These are phyloP conservation scores for Wickerhamomyces mucosus DNA, from an alignment of 805 yeast genomes.

Conservation along the genomic window DNA sequence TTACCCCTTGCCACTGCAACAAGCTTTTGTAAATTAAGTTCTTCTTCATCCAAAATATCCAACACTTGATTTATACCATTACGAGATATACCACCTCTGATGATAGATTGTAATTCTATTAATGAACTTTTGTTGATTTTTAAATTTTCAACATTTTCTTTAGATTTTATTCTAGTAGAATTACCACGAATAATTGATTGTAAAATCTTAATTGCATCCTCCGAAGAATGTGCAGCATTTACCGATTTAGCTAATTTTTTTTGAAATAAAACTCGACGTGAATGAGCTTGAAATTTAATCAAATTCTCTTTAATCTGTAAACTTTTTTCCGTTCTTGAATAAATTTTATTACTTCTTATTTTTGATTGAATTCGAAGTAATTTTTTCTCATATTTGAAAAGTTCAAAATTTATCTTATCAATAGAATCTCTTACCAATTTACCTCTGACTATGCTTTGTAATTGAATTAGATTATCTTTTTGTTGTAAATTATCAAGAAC, in stretches of 20 bases:
- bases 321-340: constrained; percentile 1
- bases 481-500: constrained; percentile 7
- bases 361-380: constrained; percentile 11
- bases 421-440: constrained; percentile 20
- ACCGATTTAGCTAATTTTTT: constrained; percentile 13
- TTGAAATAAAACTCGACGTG: constrained; percentile 25
- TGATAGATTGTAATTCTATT: constrained; percentile 41
- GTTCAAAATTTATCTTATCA: constrained; percentile 7
- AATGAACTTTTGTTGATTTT: constrained; percentile 13
- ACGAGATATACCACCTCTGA: constrained; percentile 36
- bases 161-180: constrained; percentile 6
- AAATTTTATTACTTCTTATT: constrained; percentile 9
- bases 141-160: constrained; percentile 1
- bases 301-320: constrained; percentile 11
- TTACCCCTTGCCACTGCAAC: constrained; percentile 32
- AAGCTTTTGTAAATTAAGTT: constrained; percentile 18
- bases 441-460: constrained; percentile 40
- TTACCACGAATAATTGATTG: constrained; percentile 31
- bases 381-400: constrained; percentile 11
- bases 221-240: constrained; percentile 16
- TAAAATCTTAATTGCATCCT: constrained; percentile 22
- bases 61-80: constrained; percentile 15
- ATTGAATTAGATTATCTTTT: constrained; percentile 6
- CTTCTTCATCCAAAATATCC: constrained; percentile 20
- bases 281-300: constrained; percentile 26